A percentile compares a stretch with the other conserved stretches of the same genome.
These are phyloP conservation scores for Gilbertella persicaria DNA, from an alignment of 371 early-diverging fungal genomes.

Conservation along the genomic window DNA sequence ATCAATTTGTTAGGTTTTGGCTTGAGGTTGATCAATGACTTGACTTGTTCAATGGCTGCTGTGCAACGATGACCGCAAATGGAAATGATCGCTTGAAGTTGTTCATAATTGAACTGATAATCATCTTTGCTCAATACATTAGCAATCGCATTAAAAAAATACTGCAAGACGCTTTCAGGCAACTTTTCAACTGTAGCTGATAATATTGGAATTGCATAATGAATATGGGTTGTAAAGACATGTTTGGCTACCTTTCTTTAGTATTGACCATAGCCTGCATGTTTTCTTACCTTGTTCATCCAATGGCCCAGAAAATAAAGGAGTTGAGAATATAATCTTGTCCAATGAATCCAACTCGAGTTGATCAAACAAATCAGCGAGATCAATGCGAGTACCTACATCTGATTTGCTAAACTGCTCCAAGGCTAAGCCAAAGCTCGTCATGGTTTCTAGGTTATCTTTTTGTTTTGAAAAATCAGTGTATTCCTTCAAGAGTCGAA, in stretches of 20 bases:
- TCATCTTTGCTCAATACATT: conserved; percentile 10
- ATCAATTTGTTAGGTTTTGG: background rate
- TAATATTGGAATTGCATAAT: conserved; percentile 13
- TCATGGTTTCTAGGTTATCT: conserved; percentile 35
- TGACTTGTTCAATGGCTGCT: conserved; percentile 12
- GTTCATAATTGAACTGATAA: conserved; percentile 14
- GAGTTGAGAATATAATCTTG: conserved; percentile 43
- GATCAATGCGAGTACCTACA: conserved; percentile 39
- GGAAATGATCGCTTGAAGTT: conserved; percentile 17
- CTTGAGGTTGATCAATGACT: conserved; percentile 9
- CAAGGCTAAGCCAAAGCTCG: conserved; percentile 49
- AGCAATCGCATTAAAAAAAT: conserved; percentile 16
- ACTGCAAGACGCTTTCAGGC: conserved; percentile 22
- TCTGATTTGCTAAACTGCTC: conserved; percentile 48
- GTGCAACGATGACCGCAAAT: conserved; percentile 11
- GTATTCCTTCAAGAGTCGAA: conserved; percentile 54
- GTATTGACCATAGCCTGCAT: background rate
- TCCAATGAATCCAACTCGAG: conserved; percentile 48
- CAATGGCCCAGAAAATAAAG: conserved; percentile 44
- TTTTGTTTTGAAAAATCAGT: conserved; percentile 30
- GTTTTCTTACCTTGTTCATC: conserved; percentile 48
- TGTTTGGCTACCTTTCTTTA: conserved; percentile 21
- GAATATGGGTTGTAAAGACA: conserved; percentile 16
- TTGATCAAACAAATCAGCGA: conserved; percentile 43
- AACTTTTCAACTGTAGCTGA: conserved; percentile 3